These are phyloP conservation scores for Geotrichum armillariae DNA, from an alignment of 1,139 yeast genomes.

Conservation along the genomic window DNA sequence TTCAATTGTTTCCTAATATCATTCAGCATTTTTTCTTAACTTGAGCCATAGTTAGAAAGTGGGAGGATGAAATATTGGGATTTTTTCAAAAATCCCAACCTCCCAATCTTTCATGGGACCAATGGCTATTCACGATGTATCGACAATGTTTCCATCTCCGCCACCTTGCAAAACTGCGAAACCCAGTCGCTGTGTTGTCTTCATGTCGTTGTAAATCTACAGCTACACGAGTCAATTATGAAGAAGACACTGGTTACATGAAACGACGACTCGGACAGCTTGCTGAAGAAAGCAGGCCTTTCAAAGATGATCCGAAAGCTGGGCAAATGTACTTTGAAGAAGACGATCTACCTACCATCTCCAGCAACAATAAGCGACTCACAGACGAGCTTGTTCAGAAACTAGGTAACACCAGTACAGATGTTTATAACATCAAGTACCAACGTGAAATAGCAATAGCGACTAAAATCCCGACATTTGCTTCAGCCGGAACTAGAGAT, in stretches of 20 bases:
- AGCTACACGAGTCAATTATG: neutral
- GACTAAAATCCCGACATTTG: constrained; percentile 44
- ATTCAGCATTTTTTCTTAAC: no score
- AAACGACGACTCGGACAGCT: constrained; percentile 42
- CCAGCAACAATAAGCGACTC: constrained; percentile 26
- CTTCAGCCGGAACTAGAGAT: constrained; percentile 54
- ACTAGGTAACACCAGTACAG: constrained; percentile 23
- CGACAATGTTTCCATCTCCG: neutral
- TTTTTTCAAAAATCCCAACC: no score
- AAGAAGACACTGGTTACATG: constrained; percentile 39
- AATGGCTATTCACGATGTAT: no score
- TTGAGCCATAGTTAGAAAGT: no score
- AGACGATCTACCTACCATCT: neutral
- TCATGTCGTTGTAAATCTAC: neutral
- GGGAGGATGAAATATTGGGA: no score
- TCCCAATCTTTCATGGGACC: no score
- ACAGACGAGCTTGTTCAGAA: constrained; percentile 29
- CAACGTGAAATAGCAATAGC: constrained; percentile 43
- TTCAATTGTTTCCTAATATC: no score
- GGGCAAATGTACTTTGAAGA: constrained; percentile 23
- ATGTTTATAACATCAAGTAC: constrained; percentile 31
- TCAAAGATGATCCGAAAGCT: constrained; percentile 38
- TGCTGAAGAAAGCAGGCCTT: constrained; percentile 45
- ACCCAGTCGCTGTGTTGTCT: neutral
- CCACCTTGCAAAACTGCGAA: neutral